phyloP scores from a whole-genome alignment of 2,329 filamentous ascomycete genomes.

The Colletotrichum simmondsii region DNA sequence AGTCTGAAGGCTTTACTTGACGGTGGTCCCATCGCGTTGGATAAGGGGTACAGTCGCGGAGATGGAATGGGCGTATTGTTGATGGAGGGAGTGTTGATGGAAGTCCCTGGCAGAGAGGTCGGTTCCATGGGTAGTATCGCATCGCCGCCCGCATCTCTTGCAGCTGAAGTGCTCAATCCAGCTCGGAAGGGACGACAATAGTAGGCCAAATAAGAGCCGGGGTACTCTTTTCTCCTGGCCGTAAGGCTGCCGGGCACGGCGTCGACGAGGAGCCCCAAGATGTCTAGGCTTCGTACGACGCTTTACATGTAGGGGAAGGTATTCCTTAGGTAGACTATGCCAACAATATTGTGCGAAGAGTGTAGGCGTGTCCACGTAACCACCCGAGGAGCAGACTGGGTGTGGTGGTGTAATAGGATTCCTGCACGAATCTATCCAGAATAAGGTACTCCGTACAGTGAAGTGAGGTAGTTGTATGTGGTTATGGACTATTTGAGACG shows the following conservation, averaged over 20 bases:
- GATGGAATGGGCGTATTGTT: neutral
- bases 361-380: neutral
- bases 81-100: neutral
- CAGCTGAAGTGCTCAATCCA: constrained; percentile 1
- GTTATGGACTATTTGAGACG: neutral
- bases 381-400: neutral
- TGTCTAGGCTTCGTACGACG: neutral
- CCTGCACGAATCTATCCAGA: neutral
- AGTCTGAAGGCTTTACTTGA: constrained; percentile 8
- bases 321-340: too few species aligned
- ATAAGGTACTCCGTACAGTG: neutral
- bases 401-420: neutral
- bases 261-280: neutral
- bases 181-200: constrained; percentile 9
- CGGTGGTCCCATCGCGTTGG: constrained; percentile 10
- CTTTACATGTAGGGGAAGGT: neutral
- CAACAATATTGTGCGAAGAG: neutral
- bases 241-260: constrained; percentile 16
- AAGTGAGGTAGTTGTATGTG: neutral
- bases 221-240: neutral
- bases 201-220: neutral
- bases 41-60: neutral
- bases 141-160: neutral
- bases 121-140: neutral
- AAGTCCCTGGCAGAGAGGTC: constrained; percentile 4